Evolutionary conservation across 192 early-diverging fungal genomes (phyloP), one percentile per base, ranked within the genome.

Genomic region (Gaertneriomyces sp.): DNA sequence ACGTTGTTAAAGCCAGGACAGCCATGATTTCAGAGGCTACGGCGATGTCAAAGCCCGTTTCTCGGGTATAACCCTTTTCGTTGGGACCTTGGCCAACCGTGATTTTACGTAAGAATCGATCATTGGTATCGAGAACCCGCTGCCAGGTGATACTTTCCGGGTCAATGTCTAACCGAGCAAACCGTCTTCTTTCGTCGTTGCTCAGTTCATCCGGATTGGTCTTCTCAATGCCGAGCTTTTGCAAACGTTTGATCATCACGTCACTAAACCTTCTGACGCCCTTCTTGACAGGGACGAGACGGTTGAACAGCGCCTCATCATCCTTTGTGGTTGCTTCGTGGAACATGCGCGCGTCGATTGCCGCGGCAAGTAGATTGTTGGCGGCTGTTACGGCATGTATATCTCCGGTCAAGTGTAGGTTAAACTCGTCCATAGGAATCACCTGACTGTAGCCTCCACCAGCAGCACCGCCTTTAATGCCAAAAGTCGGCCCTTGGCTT

Each of bases 1-100:
- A 89, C 4, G 93, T 96, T 20, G 91, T 89, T 44, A 99, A 77
- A 4, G 96, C 95, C 40, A 99, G 77, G 4, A 99, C 92, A 5
- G 96, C 96, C 96, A 99, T 99, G 74, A 93, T 88, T 76, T 99
- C 96, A 71, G 90, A 92, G 14, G 94, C 95, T n/a, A 99, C 96
- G 6, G 95, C 79, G 64, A 99, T 99, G 79, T 99, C 96, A 68
- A 94, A 99, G 33, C 96, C 95, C 19, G 96, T 99, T 72, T 88
- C 68, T 42, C 96, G 84, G 58, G 86, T 81, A 60, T 88, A 82
- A 7, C 93, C 93, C 69, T 91, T 84, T 79, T 99, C 96, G 25
- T 93, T 90, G 4, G 87, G 64, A 1, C 87, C 90, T 71, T 91
- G 87, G 19, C 96, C 96, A 41, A 99, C 83, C 6, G 87, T 91